Evolutionary conservation across 371 early-diverging fungal genomes (phyloP).

Genomic region (Lichtheimia ramosa): DNA sequence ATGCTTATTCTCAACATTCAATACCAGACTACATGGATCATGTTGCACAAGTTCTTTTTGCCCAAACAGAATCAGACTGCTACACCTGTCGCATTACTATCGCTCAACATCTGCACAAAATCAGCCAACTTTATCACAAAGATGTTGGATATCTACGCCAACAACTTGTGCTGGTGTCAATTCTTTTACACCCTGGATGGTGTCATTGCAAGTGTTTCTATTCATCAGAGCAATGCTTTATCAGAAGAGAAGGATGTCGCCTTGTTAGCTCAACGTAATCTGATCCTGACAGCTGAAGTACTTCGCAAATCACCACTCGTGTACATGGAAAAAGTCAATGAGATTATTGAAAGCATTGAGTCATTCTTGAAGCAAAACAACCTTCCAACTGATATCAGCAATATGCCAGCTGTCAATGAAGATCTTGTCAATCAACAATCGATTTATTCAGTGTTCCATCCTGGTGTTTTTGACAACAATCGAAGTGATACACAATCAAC

Average conservation of each 20-base stretch:
- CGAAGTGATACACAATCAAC: background rate
- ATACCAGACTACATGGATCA: conserved; percentile 52
- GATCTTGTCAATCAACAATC: conserved; percentile 41
- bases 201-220: conserved; percentile 47
- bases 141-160: conserved; percentile 44
- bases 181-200: conserved; percentile 54
- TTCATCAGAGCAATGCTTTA: conserved; percentile 50
- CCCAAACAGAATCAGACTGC: conserved; percentile 43
- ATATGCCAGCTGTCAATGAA: conserved; percentile 42
- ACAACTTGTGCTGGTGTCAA: conserved; percentile 45
- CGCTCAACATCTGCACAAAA: conserved; percentile 39
- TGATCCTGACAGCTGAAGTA: conserved; percentile 44
- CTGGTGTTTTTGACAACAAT: conserved; percentile 20
- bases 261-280: conserved; percentile 41
- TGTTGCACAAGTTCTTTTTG: conserved; percentile 52
- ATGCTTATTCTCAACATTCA: conserved; percentile 41
- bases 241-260: conserved; percentile 43
- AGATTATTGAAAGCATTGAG: conserved; percentile 44
- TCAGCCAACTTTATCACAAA: conserved; percentile 42
- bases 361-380: conserved; percentile 37
- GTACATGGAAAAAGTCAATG: conserved; percentile 54
- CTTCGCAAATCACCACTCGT: conserved; percentile 46
- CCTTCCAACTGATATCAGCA: conserved; percentile 31
- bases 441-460: conserved; percentile 36
- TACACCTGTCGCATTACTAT: conserved; percentile 35